A percentile compares a stretch with the other conserved stretches of the same genome.
Evolutionary conservation across 768 basidiomycete genomes (phyloP).

Genomic region (Lactifluus rugatus): DNA sequence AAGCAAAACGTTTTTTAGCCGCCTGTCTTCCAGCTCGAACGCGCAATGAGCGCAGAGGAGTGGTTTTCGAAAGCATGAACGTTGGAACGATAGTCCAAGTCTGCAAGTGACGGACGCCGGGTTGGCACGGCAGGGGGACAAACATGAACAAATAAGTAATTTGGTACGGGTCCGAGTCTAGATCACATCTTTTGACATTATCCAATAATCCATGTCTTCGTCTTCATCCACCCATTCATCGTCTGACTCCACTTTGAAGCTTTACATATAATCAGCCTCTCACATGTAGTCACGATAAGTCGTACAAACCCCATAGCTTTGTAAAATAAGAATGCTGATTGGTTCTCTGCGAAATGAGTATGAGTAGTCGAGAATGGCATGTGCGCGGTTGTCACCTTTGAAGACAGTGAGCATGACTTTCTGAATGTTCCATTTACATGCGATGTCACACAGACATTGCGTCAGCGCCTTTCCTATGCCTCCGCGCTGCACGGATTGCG

Average conservation of each 20-base stretch:
- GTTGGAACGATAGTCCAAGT: too few relatives aligned
- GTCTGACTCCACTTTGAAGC: conserved; percentile 10
- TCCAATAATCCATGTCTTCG: conserved; percentile 29
- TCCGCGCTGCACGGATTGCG: conserved; percentile 31
- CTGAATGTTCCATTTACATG: conserved; percentile 44
- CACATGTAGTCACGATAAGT: neutral
- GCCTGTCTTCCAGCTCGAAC: conserved; percentile 19
- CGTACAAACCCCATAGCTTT: conserved; percentile 38
- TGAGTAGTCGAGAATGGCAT: neutral
- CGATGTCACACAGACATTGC: conserved; percentile 40
- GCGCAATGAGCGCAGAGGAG: conserved; percentile 17
- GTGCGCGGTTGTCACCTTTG: conserved; percentile 38
- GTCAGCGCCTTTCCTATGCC: conserved; percentile 55
- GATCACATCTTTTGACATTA: conserved; percentile 28
- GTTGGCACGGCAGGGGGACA: neutral
- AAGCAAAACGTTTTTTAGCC: conserved; percentile 45
- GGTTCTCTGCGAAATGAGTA: conserved; percentile 32
- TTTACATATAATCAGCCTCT: neutral
- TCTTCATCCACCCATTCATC: conserved; percentile 22
- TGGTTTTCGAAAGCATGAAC: conserved; percentile 8
- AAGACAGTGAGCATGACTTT: conserved; percentile 71
- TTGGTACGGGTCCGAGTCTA: neutral
- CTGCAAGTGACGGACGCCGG: neutral
- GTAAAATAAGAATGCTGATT: conserved; percentile 43
- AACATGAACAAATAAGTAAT: conserved; percentile 14